These are phyloP conservation scores for Kodamaea kakaduensis DNA, from an alignment of 805 yeast genomes.

Conservation along the genomic window DNA sequence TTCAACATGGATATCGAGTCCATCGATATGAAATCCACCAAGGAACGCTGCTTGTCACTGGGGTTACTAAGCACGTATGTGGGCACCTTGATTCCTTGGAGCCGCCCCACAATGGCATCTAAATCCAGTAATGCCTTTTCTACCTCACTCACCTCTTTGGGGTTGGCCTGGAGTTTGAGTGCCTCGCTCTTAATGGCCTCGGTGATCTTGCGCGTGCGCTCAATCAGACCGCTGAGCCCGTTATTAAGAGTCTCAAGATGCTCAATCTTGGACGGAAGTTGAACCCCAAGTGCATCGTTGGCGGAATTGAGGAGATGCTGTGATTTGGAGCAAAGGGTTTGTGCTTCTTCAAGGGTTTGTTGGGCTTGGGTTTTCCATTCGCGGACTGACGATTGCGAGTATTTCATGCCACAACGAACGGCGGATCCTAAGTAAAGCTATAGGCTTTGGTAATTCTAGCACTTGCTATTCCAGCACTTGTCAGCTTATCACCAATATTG, in stretches of 20 bases:
- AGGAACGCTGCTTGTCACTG: constrained; percentile 7
- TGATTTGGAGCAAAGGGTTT: constrained; percentile 30
- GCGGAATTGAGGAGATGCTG: constrained; percentile 27
- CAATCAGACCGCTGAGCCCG: constrained; percentile 15
- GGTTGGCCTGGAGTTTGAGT: background rate
- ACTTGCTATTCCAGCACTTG: too few relatives aligned
- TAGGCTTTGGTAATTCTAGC: too few relatives aligned
- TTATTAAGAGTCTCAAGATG: constrained; percentile 15
- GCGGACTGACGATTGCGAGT: constrained; percentile 5
- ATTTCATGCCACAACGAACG: constrained; percentile 4
- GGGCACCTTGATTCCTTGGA: constrained; percentile 5
- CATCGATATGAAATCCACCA: constrained; percentile 32
- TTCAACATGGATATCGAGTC: constrained; percentile 27
- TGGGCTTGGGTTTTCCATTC: constrained; percentile 31
- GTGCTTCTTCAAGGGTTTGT: constrained; percentile 26
- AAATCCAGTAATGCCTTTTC: constrained; percentile 3
- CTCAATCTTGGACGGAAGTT: constrained; percentile 23
- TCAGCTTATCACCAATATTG: too few relatives aligned
- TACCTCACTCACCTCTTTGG: background rate
- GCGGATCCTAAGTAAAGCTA: too few relatives aligned
- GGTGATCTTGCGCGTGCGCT: constrained; percentile 11
- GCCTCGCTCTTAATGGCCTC: constrained; percentile 14
- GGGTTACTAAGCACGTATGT: constrained; percentile 2
- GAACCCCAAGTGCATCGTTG: constrained; percentile 18
- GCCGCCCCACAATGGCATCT: constrained; percentile 2